These are phyloP conservation scores for Phytophthora fragariae DNA, from an alignment of 352 stramenopile genomes.

Conservation along the genomic window DNA sequence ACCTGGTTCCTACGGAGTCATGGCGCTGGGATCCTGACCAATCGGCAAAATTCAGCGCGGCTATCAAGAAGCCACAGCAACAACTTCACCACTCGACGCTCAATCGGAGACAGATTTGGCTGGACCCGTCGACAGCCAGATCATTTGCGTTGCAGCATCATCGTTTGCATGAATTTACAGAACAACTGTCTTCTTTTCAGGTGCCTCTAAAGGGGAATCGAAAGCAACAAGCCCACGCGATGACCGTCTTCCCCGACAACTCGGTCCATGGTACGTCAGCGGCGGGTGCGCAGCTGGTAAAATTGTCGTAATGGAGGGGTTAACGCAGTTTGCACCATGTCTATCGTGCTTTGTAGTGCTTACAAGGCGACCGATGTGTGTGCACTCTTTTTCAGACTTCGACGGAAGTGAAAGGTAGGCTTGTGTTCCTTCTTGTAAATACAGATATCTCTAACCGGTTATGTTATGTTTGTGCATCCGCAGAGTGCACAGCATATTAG, in stretches of 20 bases:
- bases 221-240: conserved; percentile 61
- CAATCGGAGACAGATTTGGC: conserved; percentile 59
- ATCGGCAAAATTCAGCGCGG: conserved; percentile 12
- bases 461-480: neutral
- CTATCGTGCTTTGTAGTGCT: conserved; percentile 41
- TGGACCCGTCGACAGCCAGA: conserved; percentile 67
- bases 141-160: conserved; percentile 66
- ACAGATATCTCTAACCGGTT: neutral
- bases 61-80: conserved; percentile 5
- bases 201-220: conserved; percentile 66
- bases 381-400: conserved; percentile 71
- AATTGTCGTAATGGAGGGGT: neutral
- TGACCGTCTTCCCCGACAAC: conserved; percentile 64
- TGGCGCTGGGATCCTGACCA: conserved; percentile 36
- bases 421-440: neutral
- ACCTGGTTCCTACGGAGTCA: conserved; percentile 41
- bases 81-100: conserved; percentile 46
- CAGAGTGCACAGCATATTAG: conserved; percentile 60
- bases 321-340: neutral
- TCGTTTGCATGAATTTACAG: conserved; percentile 63
- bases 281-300: no score
- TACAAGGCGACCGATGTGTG: conserved; percentile 57
- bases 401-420: conserved; percentile 47
- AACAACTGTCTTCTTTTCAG: conserved; percentile 72
- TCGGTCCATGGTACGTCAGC: conserved; percentile 62